Conservation (phyloP, 2,329 filamentous ascomycete genomes). For the Xylaria hypoxylon region DNA sequence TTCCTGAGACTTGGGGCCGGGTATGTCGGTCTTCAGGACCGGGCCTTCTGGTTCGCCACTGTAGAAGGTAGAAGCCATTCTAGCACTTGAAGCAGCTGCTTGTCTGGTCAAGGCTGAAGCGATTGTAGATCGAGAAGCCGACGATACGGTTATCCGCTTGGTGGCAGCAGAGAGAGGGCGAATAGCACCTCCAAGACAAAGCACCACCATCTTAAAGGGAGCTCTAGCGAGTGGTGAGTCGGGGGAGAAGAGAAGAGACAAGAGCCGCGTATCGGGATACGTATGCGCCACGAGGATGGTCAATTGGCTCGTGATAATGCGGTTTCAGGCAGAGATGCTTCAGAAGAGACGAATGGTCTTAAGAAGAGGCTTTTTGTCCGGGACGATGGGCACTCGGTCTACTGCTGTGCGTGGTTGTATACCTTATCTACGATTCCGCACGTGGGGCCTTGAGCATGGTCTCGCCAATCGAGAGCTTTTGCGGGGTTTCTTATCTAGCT, state of each 20-base stretch:
- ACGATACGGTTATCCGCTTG: conserved; percentile 37
- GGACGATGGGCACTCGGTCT: conserved; percentile 19
- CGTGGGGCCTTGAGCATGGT: conserved; percentile 33
- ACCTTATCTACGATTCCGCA: conserved; percentile 41
- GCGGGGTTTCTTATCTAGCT: conserved; percentile 41
- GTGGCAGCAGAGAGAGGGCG: conserved; percentile 43
- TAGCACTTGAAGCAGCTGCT: conserved; percentile 38
- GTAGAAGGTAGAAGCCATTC: conserved; percentile 49
- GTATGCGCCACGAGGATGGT: conserved; percentile 22
- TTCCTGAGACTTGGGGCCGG: conserved; percentile 79
- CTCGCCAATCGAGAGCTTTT: conserved; percentile 39
- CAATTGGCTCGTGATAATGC: conserved; percentile 32
- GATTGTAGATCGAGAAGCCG: conserved; percentile 32
- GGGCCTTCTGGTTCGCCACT: conserved; percentile 64
- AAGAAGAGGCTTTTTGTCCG: conserved; percentile 1
- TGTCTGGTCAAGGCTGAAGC: conserved; percentile 38
- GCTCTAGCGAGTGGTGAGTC: background rate
- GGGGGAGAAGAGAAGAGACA: background rate
- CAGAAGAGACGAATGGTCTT: no score
- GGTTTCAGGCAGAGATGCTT: conserved; percentile 4
- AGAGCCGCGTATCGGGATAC: conserved; percentile 3
- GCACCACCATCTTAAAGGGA: conserved; percentile 45
- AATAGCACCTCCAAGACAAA: conserved; percentile 47
- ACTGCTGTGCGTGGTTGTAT: conserved; percentile 7
- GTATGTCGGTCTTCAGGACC: conserved; percentile 71